Base-by-base conservation (phyloP, 768 basidiomycete species). In the Cyclocybe cylindracea region DNA sequence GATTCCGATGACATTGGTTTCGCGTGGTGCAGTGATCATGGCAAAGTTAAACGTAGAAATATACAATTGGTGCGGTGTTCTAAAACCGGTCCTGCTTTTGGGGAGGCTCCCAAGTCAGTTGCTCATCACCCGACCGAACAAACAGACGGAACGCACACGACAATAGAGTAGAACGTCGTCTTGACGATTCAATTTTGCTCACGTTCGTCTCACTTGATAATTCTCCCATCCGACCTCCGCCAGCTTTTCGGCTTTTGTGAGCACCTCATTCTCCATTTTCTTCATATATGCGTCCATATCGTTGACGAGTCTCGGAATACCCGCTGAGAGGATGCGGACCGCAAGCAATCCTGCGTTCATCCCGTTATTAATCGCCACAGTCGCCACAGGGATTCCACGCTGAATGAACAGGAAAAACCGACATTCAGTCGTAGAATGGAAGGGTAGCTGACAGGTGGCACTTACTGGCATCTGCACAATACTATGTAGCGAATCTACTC, bases 401-500 rank as follows among this genome's bases (percentile, higher is more conserved):
- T 97, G 46, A 48, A 61, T 48, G 44, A 32, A 44, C 19, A 7
- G 10, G 19, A 51, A 18, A 51, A 35, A 16, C 14, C 45, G 32
- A 51, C 18, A 35, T 39, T 38, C 14, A 24, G 24, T 6, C 34
- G 38, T 13, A 38, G 32, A 29, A 37, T 31, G 38, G 51, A 13
- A 56, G 14, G 16, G 37, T 5, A 44, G 10, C 32, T 36, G 48
- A 42, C 16, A 39, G 45, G 35, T 59, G 31, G 6, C 10, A 79
- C 91, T 60, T 65, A 94, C 93, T 14, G 97, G 97, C 97, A 99
- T 99, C 72, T 98, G 97, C 7, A 99, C 94, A 58, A 99, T 98
- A 66, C 91, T 94, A 64, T 97, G 85, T 61, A 99, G 70, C n/a
- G 93, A 94, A 70, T 98, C 97, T 1, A 99, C 93, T 0, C 97